Evolutionary conservation across 2,329 filamentous ascomycete genomes (phyloP).

Genomic region (Annulohypoxylon truncatum): DNA sequence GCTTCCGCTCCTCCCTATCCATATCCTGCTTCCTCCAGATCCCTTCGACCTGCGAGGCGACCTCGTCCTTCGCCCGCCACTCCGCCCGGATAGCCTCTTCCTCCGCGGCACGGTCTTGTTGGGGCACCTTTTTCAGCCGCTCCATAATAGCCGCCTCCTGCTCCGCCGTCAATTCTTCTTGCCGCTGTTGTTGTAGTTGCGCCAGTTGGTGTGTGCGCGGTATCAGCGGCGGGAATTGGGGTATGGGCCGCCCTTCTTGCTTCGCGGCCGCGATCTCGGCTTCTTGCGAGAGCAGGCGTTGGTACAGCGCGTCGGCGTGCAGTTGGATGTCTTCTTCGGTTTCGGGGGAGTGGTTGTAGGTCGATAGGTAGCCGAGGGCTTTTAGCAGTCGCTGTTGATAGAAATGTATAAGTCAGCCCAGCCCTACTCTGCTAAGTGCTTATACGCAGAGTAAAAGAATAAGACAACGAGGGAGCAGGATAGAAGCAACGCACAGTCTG

Average conservation of each 20-base stretch:
- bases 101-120: constrained; percentile 70
- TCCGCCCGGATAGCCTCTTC: constrained; percentile 73
- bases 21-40: constrained; percentile 67
- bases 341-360: constrained; percentile 70
- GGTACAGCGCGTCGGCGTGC: constrained; percentile 92
- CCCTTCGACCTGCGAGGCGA: constrained; percentile 66
- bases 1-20: constrained; percentile 66
- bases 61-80: constrained; percentile 68
- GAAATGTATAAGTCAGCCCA: neutral
- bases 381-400: constrained; percentile 80
- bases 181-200: constrained; percentile 39
- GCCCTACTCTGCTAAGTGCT: neutral
- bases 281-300: constrained; percentile 88
- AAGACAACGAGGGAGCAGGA: neutral
- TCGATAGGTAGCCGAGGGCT: constrained; percentile 85
- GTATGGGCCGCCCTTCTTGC: constrained; percentile 67
- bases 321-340: constrained; percentile 92
- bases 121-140: constrained; percentile 67
- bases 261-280: constrained; percentile 76
- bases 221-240: constrained; percentile 70
- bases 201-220: constrained; percentile 48
- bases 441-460: neutral
- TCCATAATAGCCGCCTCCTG: constrained; percentile 65
- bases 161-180: constrained; percentile 56
- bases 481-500: constrained; percentile 72